Evolutionary conservation across 805 yeast genomes (phyloP).

Genomic region (Ogataea zsoltii): DNA sequence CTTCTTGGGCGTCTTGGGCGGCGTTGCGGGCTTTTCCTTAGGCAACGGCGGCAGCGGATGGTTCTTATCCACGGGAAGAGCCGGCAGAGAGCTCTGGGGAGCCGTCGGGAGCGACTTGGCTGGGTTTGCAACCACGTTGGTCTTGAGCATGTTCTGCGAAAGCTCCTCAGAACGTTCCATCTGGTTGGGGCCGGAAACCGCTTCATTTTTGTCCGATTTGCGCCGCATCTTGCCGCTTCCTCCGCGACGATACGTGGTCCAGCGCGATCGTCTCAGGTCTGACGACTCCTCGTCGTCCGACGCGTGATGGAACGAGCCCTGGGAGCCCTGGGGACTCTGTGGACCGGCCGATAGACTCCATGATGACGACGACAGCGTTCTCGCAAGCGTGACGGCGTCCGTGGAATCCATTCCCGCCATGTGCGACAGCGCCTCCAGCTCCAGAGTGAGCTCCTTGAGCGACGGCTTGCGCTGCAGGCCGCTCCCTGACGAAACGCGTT

Average conservation of each 20-base stretch:
- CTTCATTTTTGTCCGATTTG: too few species aligned
- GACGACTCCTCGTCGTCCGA: slow-evolving; percentile 11
- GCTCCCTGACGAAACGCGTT: not conserved
- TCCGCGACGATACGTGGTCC: slow-evolving; percentile 51
- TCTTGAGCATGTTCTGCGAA: slow-evolving; percentile 12
- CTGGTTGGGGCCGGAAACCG: too few species aligned
- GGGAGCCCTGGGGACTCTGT: too few species aligned
- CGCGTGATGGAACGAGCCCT: not conserved
- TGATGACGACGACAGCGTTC: slow-evolving; percentile 72
- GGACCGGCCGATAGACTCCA: slow-evolving; percentile 38
- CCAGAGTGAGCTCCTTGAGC: slow-evolving; percentile 68
- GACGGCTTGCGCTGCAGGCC: slow-evolving; percentile 49
- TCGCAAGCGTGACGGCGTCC: slow-evolving; percentile 81
- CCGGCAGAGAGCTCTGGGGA: slow-evolving; percentile 17
- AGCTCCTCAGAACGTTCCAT: slow-evolving; percentile 11
- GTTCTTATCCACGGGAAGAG: slow-evolving; percentile 2
- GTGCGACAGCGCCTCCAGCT: slow-evolving; percentile 70
- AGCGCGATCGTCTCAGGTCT: slow-evolving; percentile 44
- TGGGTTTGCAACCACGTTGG: too few species aligned
- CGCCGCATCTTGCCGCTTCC: slow-evolving; percentile 5
- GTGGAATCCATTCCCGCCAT: slow-evolving; percentile 76
- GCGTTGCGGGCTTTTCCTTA: not conserved
- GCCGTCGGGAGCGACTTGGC: slow-evolving; percentile 5
- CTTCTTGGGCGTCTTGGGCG: slow-evolving; percentile 10
- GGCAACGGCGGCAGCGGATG: slow-evolving; percentile 16